Evolutionary conservation across 345 rosid species (phyloP), one percentile per base, ranked within the genome.

Genomic region (Murraya koenigii): DNA sequence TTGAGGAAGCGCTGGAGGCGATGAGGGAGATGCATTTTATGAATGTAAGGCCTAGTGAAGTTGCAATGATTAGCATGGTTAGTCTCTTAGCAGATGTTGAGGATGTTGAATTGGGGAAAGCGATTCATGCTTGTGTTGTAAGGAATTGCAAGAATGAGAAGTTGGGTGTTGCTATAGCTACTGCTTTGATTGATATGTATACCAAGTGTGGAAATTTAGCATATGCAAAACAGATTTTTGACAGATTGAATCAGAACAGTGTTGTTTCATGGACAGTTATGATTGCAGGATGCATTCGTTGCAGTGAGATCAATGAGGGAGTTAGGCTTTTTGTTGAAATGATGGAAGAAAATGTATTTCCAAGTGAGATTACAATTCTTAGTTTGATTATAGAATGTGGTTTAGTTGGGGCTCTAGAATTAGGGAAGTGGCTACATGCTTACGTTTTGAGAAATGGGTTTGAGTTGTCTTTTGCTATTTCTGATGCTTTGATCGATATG

Each of bases 131-230:
- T 77, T 83, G 74, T 83, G 86, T 77, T 72, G n/a, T 76, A 69
- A 83, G 88, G 82, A 88, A 82, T 80, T 32, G 60, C 23, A 6
- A 15, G 47, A 69, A 22, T 78, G 84, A 79, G 80, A 72, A 74
- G 70, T 65, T 85, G 82, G 77, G 79, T 66, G 64, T 81, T 47
- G 64, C 66, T 30, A 10, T 88, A 23, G 19, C 77, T 35, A 80
- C 91, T 77, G 76, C 86, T 74, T 83, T 88, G 85, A 78, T 88
- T 83, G 86, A 86, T 77, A 86, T 88, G 91, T 85, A 86, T 76
- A 79, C 80, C 71, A 86, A 84, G 80, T 79, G 82, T 69, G 82
- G 84, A 33, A 77, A 85, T 78, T 71, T 87, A 71, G 74, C 22
- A 67, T 81, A 56, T 36, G 89, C 90, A 5, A 75, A 58, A 69